Evolutionary conservation across 371 early-diverging fungal species (phyloP), one percentile per base, ranked within the genome.

Genomic region (Saksenaea vasiformis): DNA sequence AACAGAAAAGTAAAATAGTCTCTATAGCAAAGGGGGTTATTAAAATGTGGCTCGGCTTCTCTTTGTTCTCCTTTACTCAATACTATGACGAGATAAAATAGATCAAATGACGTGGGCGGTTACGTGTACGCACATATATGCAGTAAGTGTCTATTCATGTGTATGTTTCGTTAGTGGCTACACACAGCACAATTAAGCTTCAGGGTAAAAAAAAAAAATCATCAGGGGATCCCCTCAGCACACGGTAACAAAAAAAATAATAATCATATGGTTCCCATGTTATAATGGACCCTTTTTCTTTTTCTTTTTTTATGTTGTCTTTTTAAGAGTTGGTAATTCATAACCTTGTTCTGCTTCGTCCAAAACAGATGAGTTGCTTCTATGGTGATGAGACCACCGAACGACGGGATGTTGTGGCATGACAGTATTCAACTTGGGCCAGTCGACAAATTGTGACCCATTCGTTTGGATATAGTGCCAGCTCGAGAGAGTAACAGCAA

Each of bases 301-400:
- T n/a, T 19, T n/a, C 5, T 26, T n/a, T 53, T 53, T 60, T 56
- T 66, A 80, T 22, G 80, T 75, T 2, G 62, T 70, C 51, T 80
- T 80, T 57, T 80, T 80, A 2, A 74, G 53, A 26, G 67, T 68
- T 0, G 78, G 73, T 24, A 77, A 36, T 60, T 79, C 75, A 61
- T 79, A 69, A 4, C 81, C 78, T 67, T 76, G 72, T 34, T 80
- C 81, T 28, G 60, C 63, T 54, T 78, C 66, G 61, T 74, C 78
- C 24, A 78, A 58, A 5, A 69, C 39, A 15, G 61, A 64, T 5
- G 76, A 70, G 51, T 73, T 72, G 34, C 67, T 62, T 3, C 76
- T 59, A 57, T 73, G 61, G n/a, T 24, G 31, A 34, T 28, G 67
- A 22, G 19, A 56, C 41, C 37, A 57, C 43, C 24, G 47, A 22